Percentiles rank a stretch among this genome's conserved stretches.
These are phyloP conservation scores for Achaetomium macrosporum DNA, from an alignment of 2,329 filamentous ascomycete species.

Conservation along the genomic window DNA sequence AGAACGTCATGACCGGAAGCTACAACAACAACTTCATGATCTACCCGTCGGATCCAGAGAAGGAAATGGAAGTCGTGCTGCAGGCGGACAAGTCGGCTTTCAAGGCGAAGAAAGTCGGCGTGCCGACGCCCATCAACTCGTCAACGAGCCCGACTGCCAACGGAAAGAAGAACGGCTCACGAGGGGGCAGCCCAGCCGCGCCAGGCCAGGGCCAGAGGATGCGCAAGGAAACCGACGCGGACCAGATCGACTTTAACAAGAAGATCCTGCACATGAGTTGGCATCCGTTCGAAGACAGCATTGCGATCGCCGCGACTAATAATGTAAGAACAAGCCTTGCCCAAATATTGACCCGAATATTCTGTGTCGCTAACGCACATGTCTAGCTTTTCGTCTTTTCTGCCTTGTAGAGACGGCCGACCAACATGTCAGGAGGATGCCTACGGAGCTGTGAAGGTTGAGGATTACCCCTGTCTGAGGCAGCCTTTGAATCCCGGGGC, in stretches of 20 bases:
- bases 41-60: constrained; percentile 91
- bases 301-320: constrained; percentile 98
- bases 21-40: constrained; percentile 99
- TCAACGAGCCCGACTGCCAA: constrained; percentile 67
- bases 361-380: constrained; percentile 19
- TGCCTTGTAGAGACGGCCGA: constrained; percentile 22
- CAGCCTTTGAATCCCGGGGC: too few relatives aligned
- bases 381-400: constrained; percentile 33
- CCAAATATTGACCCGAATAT: background rate
- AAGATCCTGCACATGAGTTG: constrained; percentile 99
- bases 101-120: constrained; percentile 99
- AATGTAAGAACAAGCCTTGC: constrained; percentile 65
- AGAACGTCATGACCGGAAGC: constrained; percentile 99
- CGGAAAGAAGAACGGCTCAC: constrained; percentile 81
- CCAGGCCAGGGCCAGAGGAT: constrained; percentile 83
- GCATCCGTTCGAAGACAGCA: constrained; percentile 99
- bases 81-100: constrained; percentile 99
- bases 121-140: constrained; percentile 91
- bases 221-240: constrained; percentile 98
- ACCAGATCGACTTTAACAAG: constrained; percentile 99
- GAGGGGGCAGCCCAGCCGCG: constrained; percentile 80
- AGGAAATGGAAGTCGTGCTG: constrained; percentile 93
- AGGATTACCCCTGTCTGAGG: too few relatives aligned
- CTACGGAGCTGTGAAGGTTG: background rate
- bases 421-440: constrained; percentile 5